phyloP scores from a whole-genome alignment of 192 early-diverging fungal genomes.

The Coemansia guatemalensis region DNA sequence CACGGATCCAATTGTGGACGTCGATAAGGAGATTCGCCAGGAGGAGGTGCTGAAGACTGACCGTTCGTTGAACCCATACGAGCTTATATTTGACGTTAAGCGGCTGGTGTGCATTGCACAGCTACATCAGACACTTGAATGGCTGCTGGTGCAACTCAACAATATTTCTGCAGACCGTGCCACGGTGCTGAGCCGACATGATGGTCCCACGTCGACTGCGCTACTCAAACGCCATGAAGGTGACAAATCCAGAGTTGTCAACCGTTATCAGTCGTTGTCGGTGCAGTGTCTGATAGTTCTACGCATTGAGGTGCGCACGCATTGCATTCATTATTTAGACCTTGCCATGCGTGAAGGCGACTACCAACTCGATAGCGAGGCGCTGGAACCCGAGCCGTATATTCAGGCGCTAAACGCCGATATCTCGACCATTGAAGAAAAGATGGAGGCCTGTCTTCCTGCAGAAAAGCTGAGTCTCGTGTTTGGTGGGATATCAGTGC shows the following conservation, averaged over 20 bases:
- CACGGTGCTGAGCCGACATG: constrained; percentile 30
- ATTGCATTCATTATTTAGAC: constrained; percentile 85
- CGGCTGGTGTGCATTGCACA: constrained; percentile 70
- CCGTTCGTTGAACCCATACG: constrained; percentile 69
- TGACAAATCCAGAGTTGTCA: constrained; percentile 48
- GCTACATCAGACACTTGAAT: constrained; percentile 83
- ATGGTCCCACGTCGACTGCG: constrained; percentile 54
- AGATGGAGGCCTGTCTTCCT: constrained; percentile 62
- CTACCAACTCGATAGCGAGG: constrained; percentile 74
- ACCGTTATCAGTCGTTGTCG: constrained; percentile 71
- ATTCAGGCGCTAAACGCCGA: constrained; percentile 80
- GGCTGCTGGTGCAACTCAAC: constrained; percentile 43
- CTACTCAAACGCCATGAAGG: constrained; percentile 50
- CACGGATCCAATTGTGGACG: constrained; percentile 2
- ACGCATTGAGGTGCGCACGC: constrained; percentile 80
- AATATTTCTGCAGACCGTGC: constrained; percentile 25
- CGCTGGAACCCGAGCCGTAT: constrained; percentile 85
- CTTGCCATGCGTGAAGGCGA: constrained; percentile 88
- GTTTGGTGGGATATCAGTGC: constrained; percentile 76
- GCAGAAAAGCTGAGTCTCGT: constrained; percentile 66
- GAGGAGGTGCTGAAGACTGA: constrained; percentile 80
- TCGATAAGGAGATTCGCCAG: constrained; percentile 68
- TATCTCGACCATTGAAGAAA: constrained; percentile 74
- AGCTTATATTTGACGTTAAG: constrained; percentile 84
- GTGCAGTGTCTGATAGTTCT: constrained; percentile 79